A percentile compares a stretch with the other conserved stretches of the same genome.
Evolutionary conservation across 257 asterid species (phyloP).

Genomic region (Linaria vulgaris): DNA sequence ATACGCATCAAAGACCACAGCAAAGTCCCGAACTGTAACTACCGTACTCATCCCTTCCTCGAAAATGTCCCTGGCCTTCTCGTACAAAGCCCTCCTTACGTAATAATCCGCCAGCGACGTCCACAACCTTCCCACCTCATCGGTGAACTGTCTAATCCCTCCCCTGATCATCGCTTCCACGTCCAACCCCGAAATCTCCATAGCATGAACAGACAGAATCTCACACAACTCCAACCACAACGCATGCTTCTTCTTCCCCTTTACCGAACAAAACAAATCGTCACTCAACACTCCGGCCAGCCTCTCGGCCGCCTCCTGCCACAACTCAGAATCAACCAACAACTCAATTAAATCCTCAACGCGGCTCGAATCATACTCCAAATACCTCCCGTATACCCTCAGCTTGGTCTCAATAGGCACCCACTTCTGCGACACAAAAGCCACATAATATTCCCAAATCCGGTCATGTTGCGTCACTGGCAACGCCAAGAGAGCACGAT

Average conservation of each 20-base stretch:
- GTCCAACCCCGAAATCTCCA: constrained; percentile 74
- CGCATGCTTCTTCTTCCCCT: constrained; percentile 85
- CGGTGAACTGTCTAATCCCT: constrained; percentile 89
- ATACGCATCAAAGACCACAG: constrained; percentile 85
- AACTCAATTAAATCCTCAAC: constrained; percentile 96
- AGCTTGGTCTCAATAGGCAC: constrained; percentile 86
- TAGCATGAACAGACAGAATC: constrained; percentile 77
- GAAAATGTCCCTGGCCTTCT: constrained; percentile 83
- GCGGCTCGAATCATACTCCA: constrained; percentile 91
- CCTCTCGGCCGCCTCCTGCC: constrained; percentile 96
- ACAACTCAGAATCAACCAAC: constrained; percentile 67
- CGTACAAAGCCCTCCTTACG: constrained; percentile 79
- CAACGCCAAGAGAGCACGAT: constrained; percentile 83
- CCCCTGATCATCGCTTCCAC: constrained; percentile 96
- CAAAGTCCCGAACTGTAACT: constrained; percentile 81
- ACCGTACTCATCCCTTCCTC: constrained; percentile 96
- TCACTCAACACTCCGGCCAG: constrained; percentile 87
- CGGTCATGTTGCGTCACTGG: constrained; percentile 95
- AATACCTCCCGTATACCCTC: constrained; percentile 88
- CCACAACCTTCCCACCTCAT: constrained; percentile 97
- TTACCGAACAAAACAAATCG: constrained; percentile 72
- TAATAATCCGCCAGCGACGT: constrained; percentile 88
- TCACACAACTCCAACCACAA: constrained; percentile 95
- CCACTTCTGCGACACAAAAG: constrained; percentile 82
- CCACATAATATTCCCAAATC: constrained; percentile 72